Evolutionary conservation across 495 filamentous ascomycete genomes (phyloP).

Genomic region (Thozetella sp.): DNA sequence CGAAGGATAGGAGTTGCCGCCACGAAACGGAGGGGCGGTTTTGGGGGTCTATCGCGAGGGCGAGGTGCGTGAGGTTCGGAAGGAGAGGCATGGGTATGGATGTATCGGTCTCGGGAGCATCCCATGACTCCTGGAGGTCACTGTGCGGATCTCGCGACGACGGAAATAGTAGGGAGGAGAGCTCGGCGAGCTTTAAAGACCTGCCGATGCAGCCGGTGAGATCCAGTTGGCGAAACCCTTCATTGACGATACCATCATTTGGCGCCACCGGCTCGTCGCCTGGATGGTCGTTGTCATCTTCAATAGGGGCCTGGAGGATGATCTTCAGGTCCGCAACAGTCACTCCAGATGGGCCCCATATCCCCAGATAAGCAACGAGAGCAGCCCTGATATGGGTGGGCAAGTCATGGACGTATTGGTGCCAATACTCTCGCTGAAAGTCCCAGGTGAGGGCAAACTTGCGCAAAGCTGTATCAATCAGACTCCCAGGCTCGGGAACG

Average conservation of each 20-base stretch:
- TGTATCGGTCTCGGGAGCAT: conserved; percentile 24
- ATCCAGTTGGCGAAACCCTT: conserved; percentile 64
- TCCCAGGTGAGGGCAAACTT: conserved; percentile 70
- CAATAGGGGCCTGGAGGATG: conserved; percentile 31
- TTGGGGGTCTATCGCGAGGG: conserved; percentile 46
- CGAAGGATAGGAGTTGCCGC: conserved; percentile 66
- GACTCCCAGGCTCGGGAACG: conserved; percentile 42
- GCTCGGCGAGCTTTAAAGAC: conserved; percentile 59
- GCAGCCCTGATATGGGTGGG: conserved; percentile 61
- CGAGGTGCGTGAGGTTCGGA: conserved; percentile 56
- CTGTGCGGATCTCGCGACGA: conserved; percentile 5
- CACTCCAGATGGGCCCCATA: conserved; percentile 47
- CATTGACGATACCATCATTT: conserved; percentile 37
- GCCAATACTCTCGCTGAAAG: conserved; percentile 67
- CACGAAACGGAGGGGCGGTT: conserved; percentile 52
- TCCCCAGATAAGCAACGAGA: conserved; percentile 64
- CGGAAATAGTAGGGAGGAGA: conserved; percentile 54
- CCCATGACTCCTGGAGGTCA: conserved; percentile 42
- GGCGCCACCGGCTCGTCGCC: conserved; percentile 25
- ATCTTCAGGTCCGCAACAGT: conserved; percentile 39
- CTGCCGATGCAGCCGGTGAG: conserved; percentile 61
- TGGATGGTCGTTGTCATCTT: conserved; percentile 20
- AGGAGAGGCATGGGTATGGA: conserved; percentile 33
- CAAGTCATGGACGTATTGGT: conserved; percentile 63
- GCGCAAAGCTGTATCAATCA: conserved; percentile 61